Percentiles rank a stretch among this genome's conserved stretches.
These are phyloP conservation scores for Trichophyton verrucosum DNA, from an alignment of 2,329 filamentous ascomycete genomes.

Conservation along the genomic window DNA sequence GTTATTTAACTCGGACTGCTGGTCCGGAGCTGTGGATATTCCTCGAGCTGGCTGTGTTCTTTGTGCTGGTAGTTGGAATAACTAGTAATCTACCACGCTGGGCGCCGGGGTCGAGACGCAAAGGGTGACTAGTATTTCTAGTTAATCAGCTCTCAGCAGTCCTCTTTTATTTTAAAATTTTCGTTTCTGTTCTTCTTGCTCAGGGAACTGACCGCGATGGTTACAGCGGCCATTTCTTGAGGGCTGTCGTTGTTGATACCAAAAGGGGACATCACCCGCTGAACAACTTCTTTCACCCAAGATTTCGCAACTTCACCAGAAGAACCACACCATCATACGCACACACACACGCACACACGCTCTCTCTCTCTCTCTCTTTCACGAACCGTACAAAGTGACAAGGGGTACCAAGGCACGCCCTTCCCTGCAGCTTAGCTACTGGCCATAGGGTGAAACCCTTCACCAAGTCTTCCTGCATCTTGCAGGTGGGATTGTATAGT, in stretches of 20 bases:
- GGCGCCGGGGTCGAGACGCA: background rate
- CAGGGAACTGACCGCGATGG: background rate
- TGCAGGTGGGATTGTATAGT: background rate
- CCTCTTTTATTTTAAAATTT: background rate
- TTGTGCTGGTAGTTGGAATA: background rate
- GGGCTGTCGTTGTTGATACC: background rate
- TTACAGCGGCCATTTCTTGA: background rate
- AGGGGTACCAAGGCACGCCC: background rate
- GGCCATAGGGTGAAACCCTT: background rate
- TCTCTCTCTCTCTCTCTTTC: background rate
- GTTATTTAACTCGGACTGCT: background rate
- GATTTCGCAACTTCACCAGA: background rate
- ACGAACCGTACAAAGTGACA: background rate
- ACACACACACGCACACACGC: background rate
- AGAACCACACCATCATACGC: background rate
- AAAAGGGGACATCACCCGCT: background rate
- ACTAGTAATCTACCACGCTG: background rate
- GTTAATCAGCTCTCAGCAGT: background rate
- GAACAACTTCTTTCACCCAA: background rate
- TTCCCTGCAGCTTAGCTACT: no score
- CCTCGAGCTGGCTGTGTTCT: background rate
- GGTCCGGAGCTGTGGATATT: background rate
- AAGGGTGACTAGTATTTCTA: background rate
- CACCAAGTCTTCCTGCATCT: background rate
- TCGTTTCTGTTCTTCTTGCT: background rate